A percentile compares a stretch with the other conserved stretches of the same genome.
Conservation (phyloP, 1,284 basidiomycete genomes). For the Paramarasmius palmivorus region DNA sequence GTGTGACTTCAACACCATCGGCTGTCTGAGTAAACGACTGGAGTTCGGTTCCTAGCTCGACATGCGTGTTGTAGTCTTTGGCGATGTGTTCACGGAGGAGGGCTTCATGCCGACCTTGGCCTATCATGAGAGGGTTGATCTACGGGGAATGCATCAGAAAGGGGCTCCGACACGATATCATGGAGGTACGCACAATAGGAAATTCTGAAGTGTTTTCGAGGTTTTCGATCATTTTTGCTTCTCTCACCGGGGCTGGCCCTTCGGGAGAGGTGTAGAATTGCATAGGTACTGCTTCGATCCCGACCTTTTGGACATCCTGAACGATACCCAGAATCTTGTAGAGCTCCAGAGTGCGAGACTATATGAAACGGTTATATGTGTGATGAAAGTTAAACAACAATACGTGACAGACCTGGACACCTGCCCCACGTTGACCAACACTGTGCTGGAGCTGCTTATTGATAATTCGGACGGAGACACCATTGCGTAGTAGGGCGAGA, state of each 20-base stretch:
- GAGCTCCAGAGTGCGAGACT: background rate
- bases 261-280: background rate
- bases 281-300: background rate
- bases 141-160: background rate
- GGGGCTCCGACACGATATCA: background rate
- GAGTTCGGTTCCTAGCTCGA: constrained; percentile 32
- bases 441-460: background rate
- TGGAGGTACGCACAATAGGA: background rate
- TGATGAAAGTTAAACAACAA: background rate
- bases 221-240: background rate
- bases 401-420: background rate
- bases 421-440: background rate
- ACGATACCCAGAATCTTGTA: background rate
- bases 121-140: constrained; percentile 19
- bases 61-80: constrained; percentile 21
- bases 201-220: background rate
- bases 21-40: constrained; percentile 25
- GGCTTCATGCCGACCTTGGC: constrained; percentile 25
- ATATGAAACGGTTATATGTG: too few relatives aligned
- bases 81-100: constrained; percentile 27
- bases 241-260: background rate
- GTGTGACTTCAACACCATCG: constrained; percentile 15
- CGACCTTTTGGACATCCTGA: background rate
- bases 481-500: background rate
- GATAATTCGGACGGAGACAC: background rate